A percentile compares a stretch with the other conserved stretches of the same genome.
Evolutionary conservation across 495 filamentous ascomycete genomes (phyloP).

Genomic region (Friedmanniomyces endolithicus): DNA sequence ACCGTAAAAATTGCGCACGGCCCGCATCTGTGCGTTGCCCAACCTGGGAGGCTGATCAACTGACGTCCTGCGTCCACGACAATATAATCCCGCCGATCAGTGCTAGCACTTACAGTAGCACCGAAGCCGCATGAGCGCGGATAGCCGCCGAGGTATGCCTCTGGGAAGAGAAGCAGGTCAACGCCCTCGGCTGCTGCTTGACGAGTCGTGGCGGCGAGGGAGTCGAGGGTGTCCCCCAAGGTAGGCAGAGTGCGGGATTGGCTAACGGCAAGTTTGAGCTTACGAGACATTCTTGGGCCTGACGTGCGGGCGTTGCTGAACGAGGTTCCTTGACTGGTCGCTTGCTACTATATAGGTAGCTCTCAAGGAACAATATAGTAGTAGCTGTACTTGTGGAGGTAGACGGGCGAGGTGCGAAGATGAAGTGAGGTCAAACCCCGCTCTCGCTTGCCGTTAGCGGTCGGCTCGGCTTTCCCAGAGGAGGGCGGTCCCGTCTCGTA

Average conservation of each 20-base stretch:
- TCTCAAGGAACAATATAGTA: no score
- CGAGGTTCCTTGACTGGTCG: no score
- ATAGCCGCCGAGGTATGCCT: constrained; percentile 89
- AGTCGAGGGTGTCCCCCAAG: constrained; percentile 50
- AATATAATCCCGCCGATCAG: no score
- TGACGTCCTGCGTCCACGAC: no score
- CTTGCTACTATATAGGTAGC: no score
- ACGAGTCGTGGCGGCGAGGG: constrained; percentile 45
- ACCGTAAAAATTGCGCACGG: constrained; percentile 62
- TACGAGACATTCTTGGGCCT: constrained; percentile 26
- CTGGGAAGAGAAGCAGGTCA: constrained; percentile 77
- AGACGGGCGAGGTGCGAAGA: no score
- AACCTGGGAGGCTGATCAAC: no score
- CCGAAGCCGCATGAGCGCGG: constrained; percentile 76
- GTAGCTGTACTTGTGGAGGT: no score
- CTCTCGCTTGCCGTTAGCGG: no score
- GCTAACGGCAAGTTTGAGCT: constrained; percentile 60
- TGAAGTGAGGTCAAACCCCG: neutral
- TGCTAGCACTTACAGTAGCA: constrained; percentile 24
- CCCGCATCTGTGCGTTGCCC: neutral
- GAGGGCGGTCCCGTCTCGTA: no score
- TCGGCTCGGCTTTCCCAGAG: no score
- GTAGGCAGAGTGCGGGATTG: constrained; percentile 62
- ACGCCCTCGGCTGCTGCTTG: constrained; percentile 42
- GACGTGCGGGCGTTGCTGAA: neutral